These are phyloP conservation scores for Leccinum pachyderme DNA, from an alignment of 1,284 basidiomycete genomes.

Conservation along the genomic window DNA sequence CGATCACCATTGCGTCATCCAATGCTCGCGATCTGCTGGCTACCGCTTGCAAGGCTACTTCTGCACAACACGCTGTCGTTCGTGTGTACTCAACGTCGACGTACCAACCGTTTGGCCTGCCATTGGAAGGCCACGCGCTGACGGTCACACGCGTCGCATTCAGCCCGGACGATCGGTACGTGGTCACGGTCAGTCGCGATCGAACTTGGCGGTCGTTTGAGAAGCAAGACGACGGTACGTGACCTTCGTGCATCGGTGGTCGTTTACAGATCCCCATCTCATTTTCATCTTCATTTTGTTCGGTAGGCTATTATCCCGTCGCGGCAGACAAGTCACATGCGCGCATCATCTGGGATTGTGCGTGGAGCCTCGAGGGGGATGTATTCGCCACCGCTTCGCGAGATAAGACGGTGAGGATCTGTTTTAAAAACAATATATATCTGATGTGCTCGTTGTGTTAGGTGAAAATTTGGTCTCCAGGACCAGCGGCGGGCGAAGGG, in stretches of 20 bases:
- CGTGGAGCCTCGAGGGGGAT: constrained; percentile 73
- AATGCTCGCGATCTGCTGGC: constrained; percentile 74
- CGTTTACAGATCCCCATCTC: background rate
- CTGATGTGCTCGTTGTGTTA: constrained; percentile 28
- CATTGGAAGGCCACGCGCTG: constrained; percentile 81
- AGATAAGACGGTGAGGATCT: constrained; percentile 78
- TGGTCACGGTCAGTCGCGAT: constrained; percentile 89
- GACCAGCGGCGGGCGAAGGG: constrained; percentile 25
- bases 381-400: constrained; percentile 92
- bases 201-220: constrained; percentile 89
- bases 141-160: constrained; percentile 92
- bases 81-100: constrained; percentile 76
- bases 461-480: constrained; percentile 72
- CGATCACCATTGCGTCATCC: constrained; percentile 76
- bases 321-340: constrained; percentile 82
- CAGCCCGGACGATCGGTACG: constrained; percentile 74
- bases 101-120: constrained; percentile 69
- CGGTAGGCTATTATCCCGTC: constrained; percentile 57
- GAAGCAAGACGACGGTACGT: constrained; percentile 41
- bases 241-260: background rate
- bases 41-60: constrained; percentile 88
- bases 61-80: constrained; percentile 85
- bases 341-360: constrained; percentile 94
- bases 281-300: background rate
- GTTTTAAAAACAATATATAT: background rate